These are phyloP conservation scores for Mycena vitilis DNA, from an alignment of 768 basidiomycete species.

Conservation along the genomic window DNA sequence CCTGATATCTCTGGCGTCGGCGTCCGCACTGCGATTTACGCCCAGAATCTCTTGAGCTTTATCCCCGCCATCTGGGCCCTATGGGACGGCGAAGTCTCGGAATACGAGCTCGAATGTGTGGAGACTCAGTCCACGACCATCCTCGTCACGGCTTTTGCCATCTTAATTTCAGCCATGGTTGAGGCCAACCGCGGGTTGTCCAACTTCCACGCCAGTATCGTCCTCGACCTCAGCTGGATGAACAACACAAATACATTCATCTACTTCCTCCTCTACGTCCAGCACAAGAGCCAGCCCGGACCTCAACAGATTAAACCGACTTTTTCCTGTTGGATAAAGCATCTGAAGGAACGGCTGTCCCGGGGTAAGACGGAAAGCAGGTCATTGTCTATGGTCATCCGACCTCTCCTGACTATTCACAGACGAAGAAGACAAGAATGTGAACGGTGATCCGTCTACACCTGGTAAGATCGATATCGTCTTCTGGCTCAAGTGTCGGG, in stretches of 20 bases:
- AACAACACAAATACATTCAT: conserved; percentile 17
- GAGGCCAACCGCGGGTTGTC: conserved; percentile 15
- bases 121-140: conserved; percentile 22
- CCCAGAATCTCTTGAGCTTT: conserved; percentile 14
- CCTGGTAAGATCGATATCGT: too few relatives aligned
- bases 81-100: conserved; percentile 16
- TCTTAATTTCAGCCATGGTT: conserved; percentile 31
- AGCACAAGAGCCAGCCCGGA: not conserved
- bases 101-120: not conserved
- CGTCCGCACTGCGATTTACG: conserved; percentile 29
- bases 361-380: too few relatives aligned
- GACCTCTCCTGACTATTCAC: too few relatives aligned
- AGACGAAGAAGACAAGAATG: too few relatives aligned
- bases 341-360: conserved; percentile 29
- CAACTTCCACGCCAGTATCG: conserved; percentile 4
- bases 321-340: not conserved
- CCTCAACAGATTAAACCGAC: not conserved
- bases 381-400: too few relatives aligned
- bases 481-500: too few relatives aligned
- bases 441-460: too few relatives aligned
- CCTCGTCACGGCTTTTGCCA: conserved; percentile 32
- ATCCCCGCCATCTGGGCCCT: conserved; percentile 6
- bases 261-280: conserved; percentile 11
- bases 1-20: conserved; percentile 13
- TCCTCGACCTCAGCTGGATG: conserved; percentile 10